A percentile compares a stretch with the other conserved stretches of the same genome.
phyloP scores from a whole-genome alignment of 176 grass and related monocot genomes.

The Phoenix roebelenii region DNA sequence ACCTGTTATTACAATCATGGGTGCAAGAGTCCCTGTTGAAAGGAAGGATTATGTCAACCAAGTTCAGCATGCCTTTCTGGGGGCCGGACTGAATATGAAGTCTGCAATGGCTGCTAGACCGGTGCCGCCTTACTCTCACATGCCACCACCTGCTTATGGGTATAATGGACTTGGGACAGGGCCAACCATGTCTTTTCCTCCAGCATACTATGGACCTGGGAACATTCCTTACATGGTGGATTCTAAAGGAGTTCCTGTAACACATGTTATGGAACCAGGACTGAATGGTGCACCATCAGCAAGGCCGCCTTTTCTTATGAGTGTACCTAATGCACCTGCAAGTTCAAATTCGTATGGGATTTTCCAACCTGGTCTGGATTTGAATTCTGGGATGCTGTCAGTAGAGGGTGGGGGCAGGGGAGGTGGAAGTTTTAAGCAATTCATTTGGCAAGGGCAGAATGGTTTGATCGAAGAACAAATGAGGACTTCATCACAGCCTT shows the following conservation, averaged over 20 bases:
- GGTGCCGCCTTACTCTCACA: not conserved
- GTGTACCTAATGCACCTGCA: not conserved
- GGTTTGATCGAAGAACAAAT: slow-evolving; percentile 5
- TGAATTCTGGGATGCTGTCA: slow-evolving; percentile 1
- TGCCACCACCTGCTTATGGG: not conserved
- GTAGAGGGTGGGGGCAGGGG: not conserved
- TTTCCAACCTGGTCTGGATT: not conserved
- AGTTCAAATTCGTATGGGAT: not conserved
- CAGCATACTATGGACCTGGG: slow-evolving; percentile 7
- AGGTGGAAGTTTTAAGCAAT: not conserved
- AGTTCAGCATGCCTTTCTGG: not conserved
- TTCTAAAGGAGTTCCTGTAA: not conserved
- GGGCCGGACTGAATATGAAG: not conserved
- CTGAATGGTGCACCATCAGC: not conserved
- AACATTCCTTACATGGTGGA: slow-evolving; percentile 10
- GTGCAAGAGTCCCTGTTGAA: not conserved
- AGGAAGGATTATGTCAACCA: not conserved
- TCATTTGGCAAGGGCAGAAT: slow-evolving; percentile 5
- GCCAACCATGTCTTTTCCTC: not conserved
- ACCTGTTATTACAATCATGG: slow-evolving; percentile 6
- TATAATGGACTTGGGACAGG: not conserved
- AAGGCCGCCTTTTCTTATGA: not conserved
- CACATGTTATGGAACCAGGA: not conserved
- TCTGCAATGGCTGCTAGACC: not conserved
- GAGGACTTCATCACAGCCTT: not conserved